Base-by-base conservation (phyloP, 148 eudicot species). In the Camellia japonica region DNA sequence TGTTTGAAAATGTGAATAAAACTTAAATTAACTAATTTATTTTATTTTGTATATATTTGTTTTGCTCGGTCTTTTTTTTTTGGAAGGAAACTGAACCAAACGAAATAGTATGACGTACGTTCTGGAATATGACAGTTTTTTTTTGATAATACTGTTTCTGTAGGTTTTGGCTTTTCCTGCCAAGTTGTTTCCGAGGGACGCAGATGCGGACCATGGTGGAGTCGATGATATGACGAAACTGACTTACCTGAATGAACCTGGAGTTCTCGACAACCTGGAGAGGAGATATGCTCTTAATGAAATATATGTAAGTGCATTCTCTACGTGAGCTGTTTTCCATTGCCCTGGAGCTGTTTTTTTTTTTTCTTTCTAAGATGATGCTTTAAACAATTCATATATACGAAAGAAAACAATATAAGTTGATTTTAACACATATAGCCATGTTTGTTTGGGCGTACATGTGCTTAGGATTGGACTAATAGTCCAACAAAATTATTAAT, bases 221-320 rank as follows among this genome's bases (percentile, higher is more conserved):
- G 99, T 97, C 7, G 99, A 97, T 87, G 99, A 97, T 79, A 97
- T 97, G 99, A 97, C 99, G 65, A 97, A 93, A 84, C 84, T 97
- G 87, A 87, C 97, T 63, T 97, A 97, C 65, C 84, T 97, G 87
- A 97, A 97, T 84, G 98, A 97, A 85, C 98, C 99, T 2, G 98
- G 99, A 79, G 99, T 97, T 78, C 85, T 97, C 42, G 91, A 97
- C 83, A 97, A 97, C 87, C 84, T 97, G 74, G 93, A 90, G 89
- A 92, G 94, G 84, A 87, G 99, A 92, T 97, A 97, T 77, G 89
- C 88, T 13, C 90, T 97, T 62, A 97, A 94, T 87, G 95, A 88
- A 85, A 94, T 97, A 49, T 97, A 97, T 84, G 99, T 97, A 80
- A 90, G 97, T 85, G 75, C 44, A 73, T 19, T 79, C 42, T 70